phyloP scores from a whole-genome alignment of 2,329 filamentous ascomycete species.

The Tricladium varicosporioides region DNA sequence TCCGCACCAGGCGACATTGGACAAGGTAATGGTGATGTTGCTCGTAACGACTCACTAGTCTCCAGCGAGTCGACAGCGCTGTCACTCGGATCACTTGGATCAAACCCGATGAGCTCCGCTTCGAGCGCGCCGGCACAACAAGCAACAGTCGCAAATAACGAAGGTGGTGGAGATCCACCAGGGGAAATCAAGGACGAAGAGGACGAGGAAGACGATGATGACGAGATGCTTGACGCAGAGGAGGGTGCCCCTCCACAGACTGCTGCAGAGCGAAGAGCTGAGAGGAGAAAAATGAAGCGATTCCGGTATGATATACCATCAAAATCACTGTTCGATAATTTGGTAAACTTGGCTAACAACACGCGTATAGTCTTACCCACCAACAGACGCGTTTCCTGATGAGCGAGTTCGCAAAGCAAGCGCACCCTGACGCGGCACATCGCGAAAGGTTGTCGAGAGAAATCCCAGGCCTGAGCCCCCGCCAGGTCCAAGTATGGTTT shows the following conservation, averaged over 20 bases:
- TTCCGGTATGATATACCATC: conserved; percentile 58
- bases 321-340: conserved; percentile 2
- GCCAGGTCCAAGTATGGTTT: conserved; percentile 98
- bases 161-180: conserved; percentile 46
- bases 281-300: conserved; percentile 70
- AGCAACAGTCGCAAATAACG: conserved; percentile 40
- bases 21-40: conserved; percentile 29
- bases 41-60: conserved; percentile 40
- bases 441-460: conserved; percentile 82
- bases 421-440: conserved; percentile 89
- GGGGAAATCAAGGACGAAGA: conserved; percentile 33
- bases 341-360: conserved; percentile 34
- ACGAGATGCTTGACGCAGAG: conserved; percentile 51
- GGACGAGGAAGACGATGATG: conserved; percentile 47
- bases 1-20: conserved; percentile 31
- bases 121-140: conserved; percentile 39
- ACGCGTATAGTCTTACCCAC: conserved; percentile 70
- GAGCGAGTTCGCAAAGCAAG: conserved; percentile 94
- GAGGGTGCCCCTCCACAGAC: conserved; percentile 48
- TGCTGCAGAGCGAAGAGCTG: conserved; percentile 55
- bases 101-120: conserved; percentile 41
- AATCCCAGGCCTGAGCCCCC: conserved; percentile 85
- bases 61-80: conserved; percentile 41
- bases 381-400: conserved; percentile 97
- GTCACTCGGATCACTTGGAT: conserved; percentile 36